Percentiles rank a stretch among this genome's conserved stretches.
Evolutionary conservation across 1,139 yeast species (phyloP).

Genomic region (Candida gigantensis): DNA sequence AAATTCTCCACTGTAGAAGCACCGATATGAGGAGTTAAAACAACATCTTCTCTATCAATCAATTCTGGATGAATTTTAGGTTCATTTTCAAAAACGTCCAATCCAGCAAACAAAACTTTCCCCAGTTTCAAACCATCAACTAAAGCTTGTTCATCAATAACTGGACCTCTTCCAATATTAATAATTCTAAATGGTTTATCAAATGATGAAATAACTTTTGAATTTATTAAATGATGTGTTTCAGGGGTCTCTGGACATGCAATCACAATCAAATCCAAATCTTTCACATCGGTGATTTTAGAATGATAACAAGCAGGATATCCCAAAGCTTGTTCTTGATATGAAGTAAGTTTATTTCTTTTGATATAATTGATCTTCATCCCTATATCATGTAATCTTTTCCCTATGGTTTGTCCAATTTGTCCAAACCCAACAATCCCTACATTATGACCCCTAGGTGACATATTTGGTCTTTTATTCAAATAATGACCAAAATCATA

Average conservation of each 20-base stretch:
- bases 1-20: conserved; percentile 61
- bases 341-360: conserved; percentile 46
- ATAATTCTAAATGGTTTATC: conserved; percentile 68
- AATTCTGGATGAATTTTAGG: conserved; percentile 58
- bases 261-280: conserved; percentile 60
- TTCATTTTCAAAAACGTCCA: conserved; percentile 78
- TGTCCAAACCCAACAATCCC: conserved; percentile 78
- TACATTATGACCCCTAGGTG: conserved; percentile 61
- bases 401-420: conserved; percentile 69
- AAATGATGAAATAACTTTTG: too few species aligned
- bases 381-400: conserved; percentile 56
- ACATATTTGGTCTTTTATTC: conserved; percentile 33
- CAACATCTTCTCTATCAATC: conserved; percentile 61
- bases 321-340: conserved; percentile 38
- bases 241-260: conserved; percentile 68
- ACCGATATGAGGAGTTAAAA: conserved; percentile 76
- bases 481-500: conserved; percentile 53
- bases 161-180: conserved; percentile 76
- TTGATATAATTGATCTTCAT: conserved; percentile 68
- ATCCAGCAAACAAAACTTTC: conserved; percentile 69
- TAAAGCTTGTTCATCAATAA: conserved; percentile 75
- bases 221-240: conserved; percentile 61
- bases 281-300: conserved; percentile 33
- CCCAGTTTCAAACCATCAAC: conserved; percentile 68
- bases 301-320: conserved; percentile 51